These are phyloP conservation scores for Spergularia marina DNA, from an alignment of 148 eudicot genomes.

Conservation along the genomic window DNA sequence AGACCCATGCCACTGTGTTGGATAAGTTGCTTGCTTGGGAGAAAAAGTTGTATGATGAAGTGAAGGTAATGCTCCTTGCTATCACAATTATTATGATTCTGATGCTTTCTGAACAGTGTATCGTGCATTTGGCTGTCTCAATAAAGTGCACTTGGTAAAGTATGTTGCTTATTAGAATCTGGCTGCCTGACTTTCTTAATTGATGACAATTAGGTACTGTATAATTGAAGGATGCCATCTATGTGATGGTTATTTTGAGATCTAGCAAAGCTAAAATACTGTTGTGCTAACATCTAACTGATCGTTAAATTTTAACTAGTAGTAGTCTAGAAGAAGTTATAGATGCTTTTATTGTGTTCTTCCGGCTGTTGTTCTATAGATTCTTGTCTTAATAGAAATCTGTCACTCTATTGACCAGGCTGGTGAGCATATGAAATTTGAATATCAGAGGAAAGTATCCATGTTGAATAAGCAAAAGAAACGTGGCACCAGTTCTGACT, in stretches of 20 bases:
- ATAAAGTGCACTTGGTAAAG: neutral
- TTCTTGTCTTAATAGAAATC: neutral
- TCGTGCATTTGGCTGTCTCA: neutral
- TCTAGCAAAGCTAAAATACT: conserved; percentile 2
- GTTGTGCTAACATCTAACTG: neutral
- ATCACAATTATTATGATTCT: neutral
- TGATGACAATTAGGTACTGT: neutral
- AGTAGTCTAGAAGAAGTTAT: conserved; percentile 3
- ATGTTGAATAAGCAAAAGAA: conserved; percentile 80
- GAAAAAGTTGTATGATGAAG: conserved; percentile 95
- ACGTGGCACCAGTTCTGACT: conserved; percentile 55
- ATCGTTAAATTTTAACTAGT: neutral
- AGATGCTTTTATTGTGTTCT: neutral
- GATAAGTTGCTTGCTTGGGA: conserved; percentile 99
- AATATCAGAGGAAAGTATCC: conserved; percentile 83
- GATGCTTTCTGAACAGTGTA: neutral
- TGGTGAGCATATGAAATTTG: conserved; percentile 89
- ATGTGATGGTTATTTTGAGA: neutral
- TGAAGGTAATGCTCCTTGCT: conserved; percentile 52
- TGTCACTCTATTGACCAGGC: conserved; percentile 46
- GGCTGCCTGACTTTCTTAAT: neutral
- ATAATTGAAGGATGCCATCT: neutral
- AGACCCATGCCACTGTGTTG: conserved; percentile 90
- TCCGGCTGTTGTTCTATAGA: neutral
- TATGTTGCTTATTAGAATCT: neutral